Percentiles rank a stretch among this genome's conserved stretches.
These are phyloP conservation scores for Arachnomyces sp. DNA, from an alignment of 2,329 filamentous ascomycete species.

Conservation along the genomic window DNA sequence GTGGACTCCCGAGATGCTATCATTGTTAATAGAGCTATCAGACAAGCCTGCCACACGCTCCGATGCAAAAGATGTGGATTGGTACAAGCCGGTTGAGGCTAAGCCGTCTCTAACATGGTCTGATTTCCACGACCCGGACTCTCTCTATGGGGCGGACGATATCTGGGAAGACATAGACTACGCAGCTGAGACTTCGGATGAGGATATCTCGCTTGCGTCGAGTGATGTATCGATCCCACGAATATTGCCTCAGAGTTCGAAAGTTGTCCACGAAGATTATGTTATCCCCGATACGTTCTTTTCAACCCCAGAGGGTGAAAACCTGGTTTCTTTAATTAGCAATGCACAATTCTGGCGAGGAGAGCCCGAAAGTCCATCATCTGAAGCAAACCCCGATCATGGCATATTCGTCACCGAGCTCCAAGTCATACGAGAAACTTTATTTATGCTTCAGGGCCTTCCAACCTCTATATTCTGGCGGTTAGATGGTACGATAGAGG, in stretches of 20 bases:
- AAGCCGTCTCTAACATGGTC: slow-evolving; percentile 60
- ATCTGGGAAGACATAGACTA: slow-evolving; percentile 36
- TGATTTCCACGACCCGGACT: slow-evolving; percentile 68
- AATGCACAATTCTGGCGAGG: slow-evolving; percentile 42
- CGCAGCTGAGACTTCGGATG: slow-evolving; percentile 31
- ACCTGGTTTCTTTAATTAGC: slow-evolving; percentile 32
- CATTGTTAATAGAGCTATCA: slow-evolving; percentile 70
- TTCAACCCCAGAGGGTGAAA: slow-evolving; percentile 22
- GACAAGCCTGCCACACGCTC: slow-evolving; percentile 68
- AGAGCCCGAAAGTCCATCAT: slow-evolving; percentile 14
- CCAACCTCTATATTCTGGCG: slow-evolving; percentile 61
- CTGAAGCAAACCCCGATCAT: slow-evolving; percentile 13
- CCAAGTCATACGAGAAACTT: slow-evolving; percentile 63
- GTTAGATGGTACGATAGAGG: slow-evolving; percentile 23
- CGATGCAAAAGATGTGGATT: slow-evolving; percentile 54
- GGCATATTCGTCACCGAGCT: slow-evolving; percentile 54
- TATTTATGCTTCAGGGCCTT: slow-evolving; percentile 79
- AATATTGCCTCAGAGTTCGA: slow-evolving; percentile 20
- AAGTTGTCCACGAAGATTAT: slow-evolving; percentile 24
- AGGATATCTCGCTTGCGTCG: slow-evolving; percentile 26
- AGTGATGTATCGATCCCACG: slow-evolving; percentile 24
- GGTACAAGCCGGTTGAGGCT: slow-evolving; percentile 41
- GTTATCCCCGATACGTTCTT: slow-evolving; percentile 27
- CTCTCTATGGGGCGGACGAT: slow-evolving; percentile 48
- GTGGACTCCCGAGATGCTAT: slow-evolving; percentile 71